phyloP scores from a whole-genome alignment of 2,329 filamentous ascomycete genomes.

The Cladorrhinum sp. region DNA sequence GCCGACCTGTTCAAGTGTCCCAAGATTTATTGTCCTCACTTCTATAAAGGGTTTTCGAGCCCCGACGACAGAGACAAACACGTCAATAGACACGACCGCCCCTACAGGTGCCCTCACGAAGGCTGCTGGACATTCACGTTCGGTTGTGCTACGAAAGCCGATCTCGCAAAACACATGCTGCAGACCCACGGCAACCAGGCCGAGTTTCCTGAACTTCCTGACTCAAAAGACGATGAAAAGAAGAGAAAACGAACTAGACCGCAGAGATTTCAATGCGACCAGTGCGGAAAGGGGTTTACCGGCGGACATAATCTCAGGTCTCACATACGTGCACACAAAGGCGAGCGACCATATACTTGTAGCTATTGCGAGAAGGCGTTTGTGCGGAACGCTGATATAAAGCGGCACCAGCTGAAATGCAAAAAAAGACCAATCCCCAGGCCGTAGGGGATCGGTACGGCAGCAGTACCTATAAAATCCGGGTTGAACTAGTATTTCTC shows the following conservation, averaged over 20 bases:
- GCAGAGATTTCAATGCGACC: neutral
- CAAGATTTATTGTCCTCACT: slow-evolving; percentile 38
- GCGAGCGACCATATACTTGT: neutral
- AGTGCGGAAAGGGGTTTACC: neutral
- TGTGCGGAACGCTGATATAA: neutral
- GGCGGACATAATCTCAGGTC: neutral
- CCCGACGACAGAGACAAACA: slow-evolving; percentile 33
- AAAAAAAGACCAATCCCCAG: neutral
- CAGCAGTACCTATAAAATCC: no score
- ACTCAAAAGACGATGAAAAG: neutral
- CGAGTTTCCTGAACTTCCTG: neutral
- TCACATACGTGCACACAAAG: neutral
- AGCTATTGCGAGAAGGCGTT: neutral
- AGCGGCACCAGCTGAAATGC: neutral
- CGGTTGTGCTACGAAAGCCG: neutral
- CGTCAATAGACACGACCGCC: slow-evolving; percentile 35
- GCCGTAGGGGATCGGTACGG: no score
- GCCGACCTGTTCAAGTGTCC: slow-evolving; percentile 37
- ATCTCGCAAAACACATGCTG: slow-evolving; percentile 1
- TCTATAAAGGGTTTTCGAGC: slow-evolving; percentile 39
- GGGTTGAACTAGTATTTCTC: no score
- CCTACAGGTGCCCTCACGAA: slow-evolving; percentile 31
- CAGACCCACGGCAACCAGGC: neutral
- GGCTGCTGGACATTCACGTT: slow-evolving; percentile 8
- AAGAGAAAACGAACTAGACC: neutral